phyloP scores from a whole-genome alignment of 345 rosid species.

The Toxicodendron radicans region DNA sequence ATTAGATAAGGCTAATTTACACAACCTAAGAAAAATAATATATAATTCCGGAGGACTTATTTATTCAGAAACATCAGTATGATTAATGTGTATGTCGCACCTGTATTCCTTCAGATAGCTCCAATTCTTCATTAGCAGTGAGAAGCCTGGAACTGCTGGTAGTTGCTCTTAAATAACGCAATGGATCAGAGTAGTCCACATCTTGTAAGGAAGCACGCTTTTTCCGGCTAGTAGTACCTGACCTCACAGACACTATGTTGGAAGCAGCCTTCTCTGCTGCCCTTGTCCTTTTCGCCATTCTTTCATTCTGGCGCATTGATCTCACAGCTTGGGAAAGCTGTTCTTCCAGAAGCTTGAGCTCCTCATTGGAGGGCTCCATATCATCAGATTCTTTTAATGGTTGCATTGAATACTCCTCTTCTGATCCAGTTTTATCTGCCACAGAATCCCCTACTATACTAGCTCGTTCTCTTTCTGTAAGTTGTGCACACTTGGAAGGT shows the following conservation, averaged over 20 bases:
- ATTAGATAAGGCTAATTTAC: background rate
- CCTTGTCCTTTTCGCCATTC: constrained; percentile 72
- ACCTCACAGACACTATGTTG: constrained; percentile 50
- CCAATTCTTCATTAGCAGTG: constrained; percentile 72
- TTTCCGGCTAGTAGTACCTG: constrained; percentile 51
- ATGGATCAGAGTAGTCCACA: constrained; percentile 74
- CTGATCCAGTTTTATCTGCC: constrained; percentile 36
- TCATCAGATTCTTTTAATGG: constrained; percentile 42
- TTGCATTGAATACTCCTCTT: constrained; percentile 31
- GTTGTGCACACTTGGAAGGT: constrained; percentile 44
- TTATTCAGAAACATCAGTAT: constrained; percentile 8
- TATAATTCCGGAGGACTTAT: background rate
- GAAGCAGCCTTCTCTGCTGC: constrained; percentile 68
- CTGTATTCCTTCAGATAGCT: constrained; percentile 91
- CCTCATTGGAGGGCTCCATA: constrained; percentile 52
- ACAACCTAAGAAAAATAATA: background rate
- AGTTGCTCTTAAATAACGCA: constrained; percentile 73
- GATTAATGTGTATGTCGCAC: constrained; percentile 32
- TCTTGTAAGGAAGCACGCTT: constrained; percentile 59
- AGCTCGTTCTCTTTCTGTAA: constrained; percentile 60
- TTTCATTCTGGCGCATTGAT: constrained; percentile 71
- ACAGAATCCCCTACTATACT: constrained; percentile 47
- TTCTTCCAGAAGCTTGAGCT: constrained; percentile 54
- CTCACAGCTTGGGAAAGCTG: constrained; percentile 63
- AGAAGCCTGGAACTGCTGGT: constrained; percentile 74